These are phyloP conservation scores for Sugiyamaella lignohabitans DNA, from an alignment of 805 yeast species.

Conservation along the genomic window DNA sequence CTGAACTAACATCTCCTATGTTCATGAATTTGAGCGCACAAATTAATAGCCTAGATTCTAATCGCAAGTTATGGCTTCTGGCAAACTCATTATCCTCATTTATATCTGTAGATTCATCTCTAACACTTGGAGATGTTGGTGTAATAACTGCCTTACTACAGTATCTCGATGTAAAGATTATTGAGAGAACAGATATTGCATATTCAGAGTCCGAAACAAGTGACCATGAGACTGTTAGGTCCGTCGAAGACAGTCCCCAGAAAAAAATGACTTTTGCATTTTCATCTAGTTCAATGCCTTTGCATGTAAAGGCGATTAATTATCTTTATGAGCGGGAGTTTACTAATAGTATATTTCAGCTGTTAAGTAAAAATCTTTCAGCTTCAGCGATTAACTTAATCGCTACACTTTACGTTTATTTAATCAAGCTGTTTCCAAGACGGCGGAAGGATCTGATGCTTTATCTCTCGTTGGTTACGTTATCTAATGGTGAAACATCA, in stretches of 20 bases:
- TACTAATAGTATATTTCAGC: conserved; percentile 7
- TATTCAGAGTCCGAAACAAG: neutral
- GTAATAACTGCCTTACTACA: neutral
- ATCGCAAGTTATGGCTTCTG: neutral
- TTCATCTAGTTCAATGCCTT: neutral
- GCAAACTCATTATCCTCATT: neutral
- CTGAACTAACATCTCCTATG: neutral
- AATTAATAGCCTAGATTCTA: neutral
- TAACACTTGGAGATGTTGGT: neutral
- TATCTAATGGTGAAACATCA: no score
- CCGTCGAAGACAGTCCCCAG: no score
- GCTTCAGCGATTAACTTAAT: conserved; percentile 4
- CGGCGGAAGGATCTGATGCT: conserved; percentile 14
- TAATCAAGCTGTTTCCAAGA: conserved; percentile 16
- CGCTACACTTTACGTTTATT: conserved; percentile 18
- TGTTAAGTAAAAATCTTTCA: neutral
- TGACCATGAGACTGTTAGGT: no score
- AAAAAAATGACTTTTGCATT: neutral
- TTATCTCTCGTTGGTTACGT: conserved; percentile 14
- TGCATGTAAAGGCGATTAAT: conserved; percentile 1
- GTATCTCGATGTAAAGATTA: neutral
- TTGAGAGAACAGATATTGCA: neutral
- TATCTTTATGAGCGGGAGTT: conserved; percentile 13
- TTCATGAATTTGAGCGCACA: no score
- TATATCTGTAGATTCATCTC: neutral